A percentile compares a stretch with the other conserved stretches of the same genome.
phyloP scores from a whole-genome alignment of 2,329 filamentous ascomycete species.

The Ophiostoma sp. region DNA sequence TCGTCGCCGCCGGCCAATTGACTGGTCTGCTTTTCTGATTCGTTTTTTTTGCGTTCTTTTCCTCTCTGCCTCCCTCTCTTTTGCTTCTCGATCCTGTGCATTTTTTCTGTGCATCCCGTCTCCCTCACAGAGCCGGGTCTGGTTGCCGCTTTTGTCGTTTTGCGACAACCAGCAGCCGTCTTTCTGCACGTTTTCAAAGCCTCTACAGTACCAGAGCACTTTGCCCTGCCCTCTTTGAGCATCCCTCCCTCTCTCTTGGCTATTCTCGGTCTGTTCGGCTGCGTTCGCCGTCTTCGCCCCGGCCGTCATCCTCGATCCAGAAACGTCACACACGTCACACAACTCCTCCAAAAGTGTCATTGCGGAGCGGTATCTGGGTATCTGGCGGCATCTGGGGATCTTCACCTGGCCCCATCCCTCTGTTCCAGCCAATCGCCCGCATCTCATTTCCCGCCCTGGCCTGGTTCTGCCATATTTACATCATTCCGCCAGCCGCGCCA shows the following conservation, averaged over 20 bases:
- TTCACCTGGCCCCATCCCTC: constrained; percentile 20
- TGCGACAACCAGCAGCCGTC: constrained; percentile 7
- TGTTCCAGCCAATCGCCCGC: constrained; percentile 22
- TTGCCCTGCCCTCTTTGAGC: background rate
- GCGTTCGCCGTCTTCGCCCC: constrained; percentile 3
- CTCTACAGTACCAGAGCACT: constrained; percentile 3
- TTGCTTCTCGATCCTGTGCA: background rate
- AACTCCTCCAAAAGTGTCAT: constrained; percentile 1
- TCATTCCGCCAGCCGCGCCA: constrained; percentile 16
- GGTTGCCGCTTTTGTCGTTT: constrained; percentile 3
- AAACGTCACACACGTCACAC: background rate
- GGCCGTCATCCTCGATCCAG: background rate
- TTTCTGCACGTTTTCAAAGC: background rate
- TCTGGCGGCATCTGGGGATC: constrained; percentile 19
- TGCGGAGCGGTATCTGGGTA: background rate
- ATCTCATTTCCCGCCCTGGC: constrained; percentile 21
- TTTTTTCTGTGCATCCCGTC: background rate
- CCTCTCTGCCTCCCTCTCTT: background rate
- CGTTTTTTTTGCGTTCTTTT: constrained; percentile 11
- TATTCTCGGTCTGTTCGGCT: constrained; percentile 15
- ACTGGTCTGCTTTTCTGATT: constrained; percentile 10
- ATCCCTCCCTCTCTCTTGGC: background rate
- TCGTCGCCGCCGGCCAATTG: constrained; percentile 3
- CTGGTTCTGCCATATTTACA: constrained; percentile 11
- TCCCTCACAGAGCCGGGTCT: background rate